Evolutionary conservation across 176 grass and related monocot genomes (phyloP), one percentile per base, ranked within the genome.

Genomic region (Metroxylon sagu): DNA sequence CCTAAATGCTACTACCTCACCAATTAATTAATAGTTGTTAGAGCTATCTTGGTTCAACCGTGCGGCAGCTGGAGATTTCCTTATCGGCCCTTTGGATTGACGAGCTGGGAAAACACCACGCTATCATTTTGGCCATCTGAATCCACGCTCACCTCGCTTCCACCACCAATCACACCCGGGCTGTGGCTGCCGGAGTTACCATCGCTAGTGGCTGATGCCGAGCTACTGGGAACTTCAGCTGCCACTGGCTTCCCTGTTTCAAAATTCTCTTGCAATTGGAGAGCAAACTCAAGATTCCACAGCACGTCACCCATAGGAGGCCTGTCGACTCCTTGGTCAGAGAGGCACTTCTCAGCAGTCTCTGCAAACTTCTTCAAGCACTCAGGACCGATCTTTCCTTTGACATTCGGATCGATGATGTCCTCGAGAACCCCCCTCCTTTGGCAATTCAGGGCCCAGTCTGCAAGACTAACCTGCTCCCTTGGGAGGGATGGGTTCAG

Each of bases 381-480:
- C 30, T 61, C 59, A 1, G 28, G 59, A n/a, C n/a, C n/a, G n/a
- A n/a, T n/a, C n/a, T n/a, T n/a, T n/a, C n/a, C n/a, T n/a, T n/a
- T n/a, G n/a, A n/a, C n/a, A n/a, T n/a, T n/a, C n/a, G n/a, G n/a
- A n/a, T n/a, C n/a, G n/a, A n/a, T n/a, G n/a, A n/a, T n/a, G n/a
- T n/a, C n/a, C n/a, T n/a, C n/a, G n/a, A n/a, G n/a, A n/a, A n/a
- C n/a, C n/a, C n/a, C n/a, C n/a, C n/a, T n/a, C n/a, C n/a, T n/a
- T n/a, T n/a, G n/a, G n/a, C n/a, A n/a, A n/a, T n/a, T n/a, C n/a
- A n/a, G n/a, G n/a, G n/a, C n/a, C 59, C 59, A 61, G 29, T 61
- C 59, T 4, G 59, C 59, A 39, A 61, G 59, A 26, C 59, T 61
- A 18, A 61, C 59, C 59, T 61, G 59, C 59, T 61, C 59, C 30